A percentile compares a stretch with the other conserved stretches of the same genome.
Conservation (phyloP, 257 asterid genomes). For the Nicotiana knightiana region DNA sequence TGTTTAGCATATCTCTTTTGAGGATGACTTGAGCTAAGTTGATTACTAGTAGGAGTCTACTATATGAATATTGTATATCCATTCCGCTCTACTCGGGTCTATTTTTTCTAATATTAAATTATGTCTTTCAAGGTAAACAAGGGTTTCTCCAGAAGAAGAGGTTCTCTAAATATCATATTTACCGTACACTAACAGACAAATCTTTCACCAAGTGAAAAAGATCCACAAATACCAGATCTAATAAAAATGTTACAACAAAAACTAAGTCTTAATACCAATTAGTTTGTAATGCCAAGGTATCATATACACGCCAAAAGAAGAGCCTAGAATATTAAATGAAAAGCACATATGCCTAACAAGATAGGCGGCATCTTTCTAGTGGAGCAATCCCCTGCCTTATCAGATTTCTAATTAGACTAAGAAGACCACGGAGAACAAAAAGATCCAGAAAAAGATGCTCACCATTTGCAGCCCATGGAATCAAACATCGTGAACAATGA, state of each 20-base stretch:
- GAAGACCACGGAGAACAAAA: not conserved
- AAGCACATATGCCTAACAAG: not conserved
- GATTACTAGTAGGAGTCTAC: not conserved
- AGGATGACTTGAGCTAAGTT: not conserved
- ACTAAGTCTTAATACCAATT: not conserved
- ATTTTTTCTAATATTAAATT: not conserved
- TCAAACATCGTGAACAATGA: constrained; percentile 41
- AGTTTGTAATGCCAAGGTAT: not conserved
- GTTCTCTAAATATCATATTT: not conserved
- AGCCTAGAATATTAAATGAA: not conserved
- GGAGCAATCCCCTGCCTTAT: not conserved
- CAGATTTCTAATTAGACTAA: not conserved
- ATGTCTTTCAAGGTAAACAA: not conserved
- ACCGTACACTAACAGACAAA: not conserved
- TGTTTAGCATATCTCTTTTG: not conserved
- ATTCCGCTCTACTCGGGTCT: not conserved
- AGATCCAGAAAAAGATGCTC: constrained; percentile 7
- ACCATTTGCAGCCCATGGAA: constrained; percentile 39
- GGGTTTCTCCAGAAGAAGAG: not conserved
- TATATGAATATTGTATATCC: not conserved
- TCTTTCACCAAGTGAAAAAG: not conserved
- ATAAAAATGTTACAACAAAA: not conserved
- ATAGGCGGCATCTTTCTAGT: not conserved
- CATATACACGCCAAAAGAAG: not conserved
- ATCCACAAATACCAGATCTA: not conserved